phyloP scores from a whole-genome alignment of 1,139 yeast genomes.

The Yarrowia galli region DNA sequence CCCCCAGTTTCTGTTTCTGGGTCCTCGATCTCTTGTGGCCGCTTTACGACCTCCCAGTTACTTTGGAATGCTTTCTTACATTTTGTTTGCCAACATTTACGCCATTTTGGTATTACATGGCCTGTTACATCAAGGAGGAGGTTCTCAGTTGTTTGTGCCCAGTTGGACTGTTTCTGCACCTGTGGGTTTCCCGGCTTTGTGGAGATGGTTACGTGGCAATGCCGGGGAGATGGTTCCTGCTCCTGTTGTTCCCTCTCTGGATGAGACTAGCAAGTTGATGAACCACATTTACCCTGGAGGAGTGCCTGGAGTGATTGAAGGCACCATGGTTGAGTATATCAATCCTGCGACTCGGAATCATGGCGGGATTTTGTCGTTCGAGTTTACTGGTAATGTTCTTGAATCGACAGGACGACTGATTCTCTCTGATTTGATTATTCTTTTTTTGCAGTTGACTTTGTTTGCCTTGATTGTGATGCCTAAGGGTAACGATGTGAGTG shows the following conservation, averaged over 20 bases:
- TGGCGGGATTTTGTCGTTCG: conserved; percentile 18
- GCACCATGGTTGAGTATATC: conserved; percentile 27
- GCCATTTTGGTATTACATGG: conserved; percentile 18
- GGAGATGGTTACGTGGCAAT: conserved; percentile 19
- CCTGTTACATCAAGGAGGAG: neutral
- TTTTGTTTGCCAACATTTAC: conserved; percentile 13
- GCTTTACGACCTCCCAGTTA: conserved; percentile 18
- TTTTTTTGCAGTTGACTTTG: conserved; percentile 13
- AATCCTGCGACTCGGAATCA: conserved; percentile 9
- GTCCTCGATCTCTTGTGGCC: conserved; percentile 6
- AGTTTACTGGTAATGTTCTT: conserved; percentile 23
- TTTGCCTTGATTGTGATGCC: conserved; percentile 26
- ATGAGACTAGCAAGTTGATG: conserved; percentile 4
- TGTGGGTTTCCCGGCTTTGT: conserved; percentile 6
- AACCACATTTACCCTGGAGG: conserved; percentile 38
- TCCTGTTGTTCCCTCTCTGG: conserved; percentile 6
- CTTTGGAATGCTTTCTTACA: conserved; percentile 16
- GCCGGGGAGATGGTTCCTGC: conserved; percentile 13
- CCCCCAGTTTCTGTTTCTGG: conserved; percentile 21
- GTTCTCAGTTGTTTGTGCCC: conserved; percentile 4
- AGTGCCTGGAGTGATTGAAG: conserved; percentile 25
- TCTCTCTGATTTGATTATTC: conserved; percentile 6
- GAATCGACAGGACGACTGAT: neutral
- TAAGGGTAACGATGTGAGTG: neutral
- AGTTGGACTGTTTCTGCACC: conserved; percentile 24